A percentile compares a stretch with the other conserved stretches of the same genome.
phyloP scores from a whole-genome alignment of 257 asterid species.

The Apocynum venetum region DNA sequence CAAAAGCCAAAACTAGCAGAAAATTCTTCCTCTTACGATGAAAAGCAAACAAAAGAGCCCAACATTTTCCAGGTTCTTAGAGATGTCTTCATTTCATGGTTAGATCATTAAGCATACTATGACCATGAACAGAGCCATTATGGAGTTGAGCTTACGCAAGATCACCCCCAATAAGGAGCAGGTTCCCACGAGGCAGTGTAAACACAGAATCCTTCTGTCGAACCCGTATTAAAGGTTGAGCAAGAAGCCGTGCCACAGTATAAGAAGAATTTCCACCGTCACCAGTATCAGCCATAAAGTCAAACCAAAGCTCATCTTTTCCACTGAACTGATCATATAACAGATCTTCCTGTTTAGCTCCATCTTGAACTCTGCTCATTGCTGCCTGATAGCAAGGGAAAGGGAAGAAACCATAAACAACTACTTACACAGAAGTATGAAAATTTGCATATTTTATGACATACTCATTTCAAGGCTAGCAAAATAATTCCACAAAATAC shows the following conservation, averaged over 20 bases:
- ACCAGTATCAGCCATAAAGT: slow-evolving; percentile 99
- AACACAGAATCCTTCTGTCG: slow-evolving; percentile 44
- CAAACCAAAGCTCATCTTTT: slow-evolving; percentile 92
- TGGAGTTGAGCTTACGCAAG: slow-evolving; percentile 79
- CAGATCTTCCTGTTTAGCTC: slow-evolving; percentile 72
- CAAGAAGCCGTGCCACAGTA: slow-evolving; percentile 86
- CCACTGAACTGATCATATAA: slow-evolving; percentile 82
- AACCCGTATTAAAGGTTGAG: slow-evolving; percentile 74
- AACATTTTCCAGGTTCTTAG: neutral
- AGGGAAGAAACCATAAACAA: neutral
- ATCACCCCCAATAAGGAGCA: slow-evolving; percentile 98
- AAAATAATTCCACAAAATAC: neutral
- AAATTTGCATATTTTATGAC: neutral
- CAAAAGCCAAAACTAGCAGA: neutral
- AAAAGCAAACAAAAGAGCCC: neutral
- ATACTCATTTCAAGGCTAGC: neutral
- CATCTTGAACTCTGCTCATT: slow-evolving; percentile 86
- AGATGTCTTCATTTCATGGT: neutral
- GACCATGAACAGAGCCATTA: neutral
- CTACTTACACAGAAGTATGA: neutral
- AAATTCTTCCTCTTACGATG: neutral
- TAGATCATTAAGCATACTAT: neutral
- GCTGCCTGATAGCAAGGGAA: slow-evolving; percentile 59
- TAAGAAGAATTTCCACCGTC: slow-evolving; percentile 98
- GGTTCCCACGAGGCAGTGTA: slow-evolving; percentile 73